These are phyloP conservation scores for Pythium biforme DNA, from an alignment of 352 stramenopile genomes.

Conservation along the genomic window DNA sequence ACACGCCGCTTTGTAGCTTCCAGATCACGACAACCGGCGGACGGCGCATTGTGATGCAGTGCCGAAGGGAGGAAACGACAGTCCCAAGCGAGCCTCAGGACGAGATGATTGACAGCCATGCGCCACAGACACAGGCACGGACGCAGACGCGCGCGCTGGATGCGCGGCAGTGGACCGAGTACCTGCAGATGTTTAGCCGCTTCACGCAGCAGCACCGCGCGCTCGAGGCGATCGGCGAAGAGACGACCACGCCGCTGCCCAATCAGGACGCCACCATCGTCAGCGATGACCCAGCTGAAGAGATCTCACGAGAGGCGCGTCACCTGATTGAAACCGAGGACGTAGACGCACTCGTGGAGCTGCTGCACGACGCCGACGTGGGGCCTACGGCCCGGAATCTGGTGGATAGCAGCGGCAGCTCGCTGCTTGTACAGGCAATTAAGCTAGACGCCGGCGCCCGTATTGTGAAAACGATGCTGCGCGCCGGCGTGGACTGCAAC, in stretches of 20 bases:
- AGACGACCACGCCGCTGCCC: not conserved
- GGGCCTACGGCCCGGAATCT: not conserved
- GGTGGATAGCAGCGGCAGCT: conserved; percentile 48
- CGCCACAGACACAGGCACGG: not conserved
- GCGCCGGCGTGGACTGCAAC: conserved; percentile 45
- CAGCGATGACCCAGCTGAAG: not conserved
- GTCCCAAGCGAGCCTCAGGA: no score
- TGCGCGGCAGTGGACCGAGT: conserved; percentile 50
- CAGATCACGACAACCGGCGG: conserved; percentile 34
- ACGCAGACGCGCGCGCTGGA: conserved; percentile 17
- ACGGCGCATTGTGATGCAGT: conserved; percentile 51
- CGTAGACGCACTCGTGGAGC: conserved; percentile 21
- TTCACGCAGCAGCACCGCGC: conserved; percentile 28
- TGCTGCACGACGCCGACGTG: conserved; percentile 14
- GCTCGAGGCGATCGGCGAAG: not conserved
- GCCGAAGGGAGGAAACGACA: conserved; percentile 14
- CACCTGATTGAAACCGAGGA: conserved; percentile 29
- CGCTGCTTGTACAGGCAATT: conserved; percentile 47
- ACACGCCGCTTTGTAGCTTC: conserved; percentile 34
- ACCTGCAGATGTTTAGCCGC: conserved; percentile 44
- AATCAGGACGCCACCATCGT: not conserved
- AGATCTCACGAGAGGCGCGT: conserved; percentile 33
- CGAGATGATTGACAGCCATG: no score
- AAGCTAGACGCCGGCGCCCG: conserved; percentile 31
- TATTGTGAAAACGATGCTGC: conserved; percentile 33